A percentile compares a stretch with the other conserved stretches of the same genome.
Conservation (phyloP, 768 basidiomycete genomes). For the Psilocybe cyanescens region DNA sequence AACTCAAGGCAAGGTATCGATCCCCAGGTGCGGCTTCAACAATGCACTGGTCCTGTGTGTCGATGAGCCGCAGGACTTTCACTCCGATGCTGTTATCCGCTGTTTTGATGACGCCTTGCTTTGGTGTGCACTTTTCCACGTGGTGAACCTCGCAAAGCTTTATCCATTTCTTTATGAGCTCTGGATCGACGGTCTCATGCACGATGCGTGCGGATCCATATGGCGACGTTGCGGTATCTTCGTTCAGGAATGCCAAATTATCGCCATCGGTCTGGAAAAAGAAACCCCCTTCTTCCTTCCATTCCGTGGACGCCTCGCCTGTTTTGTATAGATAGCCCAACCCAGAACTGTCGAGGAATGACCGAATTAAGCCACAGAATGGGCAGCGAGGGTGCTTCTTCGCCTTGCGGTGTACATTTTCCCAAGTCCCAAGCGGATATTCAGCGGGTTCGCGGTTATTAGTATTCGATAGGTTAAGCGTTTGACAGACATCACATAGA, state of each 20-base stretch:
- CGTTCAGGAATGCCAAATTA: constrained; percentile 3
- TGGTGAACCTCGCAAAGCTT: constrained; percentile 2
- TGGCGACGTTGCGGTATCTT: constrained; percentile 1
- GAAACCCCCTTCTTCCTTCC: constrained; percentile 1
- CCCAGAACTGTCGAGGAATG: background rate
- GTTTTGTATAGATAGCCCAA: background rate
- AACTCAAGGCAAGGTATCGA: constrained; percentile 8
- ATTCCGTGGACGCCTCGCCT: background rate
- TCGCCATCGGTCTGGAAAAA: background rate
- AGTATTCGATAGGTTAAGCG: background rate
- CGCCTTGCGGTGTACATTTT: background rate
- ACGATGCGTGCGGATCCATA: background rate
- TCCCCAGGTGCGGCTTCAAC: background rate
- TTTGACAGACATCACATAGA: background rate
- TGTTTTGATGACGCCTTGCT: background rate
- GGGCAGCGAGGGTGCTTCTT: background rate
- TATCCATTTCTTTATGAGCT: constrained; percentile 3
- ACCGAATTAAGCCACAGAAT: constrained; percentile 2
- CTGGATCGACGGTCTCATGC: background rate
- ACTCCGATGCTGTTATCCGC: background rate
- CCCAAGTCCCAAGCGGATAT: constrained; percentile 1
- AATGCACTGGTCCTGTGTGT: constrained; percentile 1
- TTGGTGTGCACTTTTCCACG: background rate
- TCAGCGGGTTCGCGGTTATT: background rate
- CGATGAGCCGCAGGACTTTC: constrained; percentile 2